Evolutionary conservation across 2,329 filamentous ascomycete species (phyloP).

Genomic region (Esteya vermicola): DNA sequence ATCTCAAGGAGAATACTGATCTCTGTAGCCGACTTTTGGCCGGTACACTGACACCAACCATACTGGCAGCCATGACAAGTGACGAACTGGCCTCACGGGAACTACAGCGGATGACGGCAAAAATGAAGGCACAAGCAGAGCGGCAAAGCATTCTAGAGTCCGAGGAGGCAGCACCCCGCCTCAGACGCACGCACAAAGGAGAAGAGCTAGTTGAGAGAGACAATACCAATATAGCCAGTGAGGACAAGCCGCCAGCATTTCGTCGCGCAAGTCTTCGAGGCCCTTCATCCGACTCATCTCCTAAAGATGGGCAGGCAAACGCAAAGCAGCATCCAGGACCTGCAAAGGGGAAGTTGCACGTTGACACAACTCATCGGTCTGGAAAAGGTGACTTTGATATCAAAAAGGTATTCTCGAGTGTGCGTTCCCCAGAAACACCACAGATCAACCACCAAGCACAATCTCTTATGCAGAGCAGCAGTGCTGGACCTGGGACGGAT

Average conservation of each 20-base stretch:
- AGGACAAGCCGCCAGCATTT: conserved; percentile 23
- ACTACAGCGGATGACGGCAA: conserved; percentile 61
- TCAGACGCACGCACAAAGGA: conserved; percentile 86
- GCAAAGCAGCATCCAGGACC: not conserved
- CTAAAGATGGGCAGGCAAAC: not conserved
- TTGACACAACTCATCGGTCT: conserved; percentile 34
- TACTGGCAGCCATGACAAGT: conserved; percentile 73
- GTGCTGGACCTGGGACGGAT: conserved; percentile 53
- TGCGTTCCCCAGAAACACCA: conserved; percentile 54
- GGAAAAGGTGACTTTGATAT: conserved; percentile 62
- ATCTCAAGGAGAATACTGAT: conserved; percentile 77
- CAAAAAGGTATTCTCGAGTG: conserved; percentile 70
- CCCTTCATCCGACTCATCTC: conserved; percentile 4
- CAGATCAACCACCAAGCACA: conserved; percentile 34
- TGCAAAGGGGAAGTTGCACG: conserved; percentile 22
- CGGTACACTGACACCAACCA: conserved; percentile 55
- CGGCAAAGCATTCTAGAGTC: conserved; percentile 76
- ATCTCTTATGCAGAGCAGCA: conserved; percentile 25
- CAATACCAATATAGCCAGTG: conserved; percentile 20
- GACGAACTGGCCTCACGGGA: conserved; percentile 90
- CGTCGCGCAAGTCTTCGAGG: conserved; percentile 20
- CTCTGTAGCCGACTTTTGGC: conserved; percentile 64
- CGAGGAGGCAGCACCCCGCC: conserved; percentile 61
- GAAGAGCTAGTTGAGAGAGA: conserved; percentile 81
- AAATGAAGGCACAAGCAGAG: conserved; percentile 64